phyloP scores from a whole-genome alignment of 2,329 filamentous ascomycete species.

The Colletotrichum agaves region DNA sequence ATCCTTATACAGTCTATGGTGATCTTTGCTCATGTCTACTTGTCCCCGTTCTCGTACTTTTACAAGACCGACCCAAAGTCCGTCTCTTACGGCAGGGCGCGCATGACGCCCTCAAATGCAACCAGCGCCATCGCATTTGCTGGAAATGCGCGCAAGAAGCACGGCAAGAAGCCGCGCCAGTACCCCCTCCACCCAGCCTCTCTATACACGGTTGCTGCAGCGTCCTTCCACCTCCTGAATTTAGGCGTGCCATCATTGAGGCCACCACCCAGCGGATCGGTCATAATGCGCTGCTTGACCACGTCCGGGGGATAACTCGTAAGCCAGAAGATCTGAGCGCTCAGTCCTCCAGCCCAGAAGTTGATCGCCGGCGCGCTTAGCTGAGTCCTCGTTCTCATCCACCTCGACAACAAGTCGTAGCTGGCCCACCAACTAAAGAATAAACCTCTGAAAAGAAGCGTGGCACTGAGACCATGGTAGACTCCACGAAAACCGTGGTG shows the following conservation, averaged over 20 bases:
- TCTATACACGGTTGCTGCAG: constrained; percentile 78
- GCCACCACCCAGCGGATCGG: constrained; percentile 81
- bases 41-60: background rate
- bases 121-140: constrained; percentile 95
- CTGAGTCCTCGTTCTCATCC: constrained; percentile 72
- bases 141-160: constrained; percentile 92
- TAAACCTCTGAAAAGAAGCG: constrained; percentile 87
- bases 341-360: constrained; percentile 96
- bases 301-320: constrained; percentile 92
- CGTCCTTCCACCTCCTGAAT: constrained; percentile 83
- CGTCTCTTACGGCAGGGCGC: constrained; percentile 61
- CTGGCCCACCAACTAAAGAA: constrained; percentile 99
- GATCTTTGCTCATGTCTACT: background rate
- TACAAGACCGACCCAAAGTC: background rate
- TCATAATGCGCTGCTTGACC: constrained; percentile 97
- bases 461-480: constrained; percentile 87
- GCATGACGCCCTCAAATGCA: constrained; percentile 93
- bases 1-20: constrained; percentile 28
- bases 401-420: constrained; percentile 84
- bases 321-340: constrained; percentile 94
- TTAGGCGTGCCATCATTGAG: constrained; percentile 73
- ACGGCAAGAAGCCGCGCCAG: constrained; percentile 93
- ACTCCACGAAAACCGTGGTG: constrained; percentile 81
- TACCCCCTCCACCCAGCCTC: constrained; percentile 84
- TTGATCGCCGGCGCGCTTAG: constrained; percentile 85